These are phyloP conservation scores for Naganishia onofrii DNA, from an alignment of 768 basidiomycete species.

Conservation along the genomic window DNA sequence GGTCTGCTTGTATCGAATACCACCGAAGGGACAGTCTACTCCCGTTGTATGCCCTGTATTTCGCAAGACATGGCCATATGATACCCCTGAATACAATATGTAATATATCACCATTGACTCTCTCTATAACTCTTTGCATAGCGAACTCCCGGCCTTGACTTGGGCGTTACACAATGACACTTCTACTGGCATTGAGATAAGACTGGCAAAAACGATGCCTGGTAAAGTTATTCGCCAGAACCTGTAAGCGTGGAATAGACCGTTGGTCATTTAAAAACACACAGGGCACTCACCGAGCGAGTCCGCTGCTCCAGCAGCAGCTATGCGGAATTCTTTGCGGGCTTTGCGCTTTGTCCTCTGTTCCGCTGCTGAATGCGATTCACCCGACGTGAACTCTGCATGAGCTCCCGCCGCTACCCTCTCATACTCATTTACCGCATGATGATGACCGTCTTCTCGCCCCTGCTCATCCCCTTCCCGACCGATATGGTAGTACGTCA, in stretches of 20 bases:
- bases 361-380: slow-evolving; percentile 43
- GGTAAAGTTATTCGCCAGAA: background rate
- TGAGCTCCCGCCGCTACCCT: slow-evolving; percentile 11
- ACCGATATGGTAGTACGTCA: slow-evolving; percentile 45
- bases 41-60: slow-evolving; percentile 7
- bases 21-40: too few species aligned
- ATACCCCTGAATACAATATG: slow-evolving; percentile 4
- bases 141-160: slow-evolving; percentile 40
- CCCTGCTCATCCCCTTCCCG: slow-evolving; percentile 54
- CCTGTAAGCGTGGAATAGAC: too few species aligned
- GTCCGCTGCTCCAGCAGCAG: slow-evolving; percentile 46
- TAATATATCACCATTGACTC: background rate
- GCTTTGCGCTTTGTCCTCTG: slow-evolving; percentile 55
- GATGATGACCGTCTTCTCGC: too few species aligned
- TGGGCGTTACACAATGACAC: slow-evolving; percentile 46
- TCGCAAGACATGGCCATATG: background rate
- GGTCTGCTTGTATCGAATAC: too few species aligned
- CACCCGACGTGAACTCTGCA: slow-evolving; percentile 30
- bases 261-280: too few species aligned
- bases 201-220: slow-evolving; percentile 49
- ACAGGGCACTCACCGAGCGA: slow-evolving; percentile 39
- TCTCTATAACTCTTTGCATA: slow-evolving; percentile 42
- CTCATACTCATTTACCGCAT: slow-evolving; percentile 54
- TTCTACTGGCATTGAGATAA: slow-evolving; percentile 50
- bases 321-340: slow-evolving; percentile 44